Base-by-base conservation (phyloP, 371 early-diverging fungal species). In the Apophysomyces variabilis region DNA sequence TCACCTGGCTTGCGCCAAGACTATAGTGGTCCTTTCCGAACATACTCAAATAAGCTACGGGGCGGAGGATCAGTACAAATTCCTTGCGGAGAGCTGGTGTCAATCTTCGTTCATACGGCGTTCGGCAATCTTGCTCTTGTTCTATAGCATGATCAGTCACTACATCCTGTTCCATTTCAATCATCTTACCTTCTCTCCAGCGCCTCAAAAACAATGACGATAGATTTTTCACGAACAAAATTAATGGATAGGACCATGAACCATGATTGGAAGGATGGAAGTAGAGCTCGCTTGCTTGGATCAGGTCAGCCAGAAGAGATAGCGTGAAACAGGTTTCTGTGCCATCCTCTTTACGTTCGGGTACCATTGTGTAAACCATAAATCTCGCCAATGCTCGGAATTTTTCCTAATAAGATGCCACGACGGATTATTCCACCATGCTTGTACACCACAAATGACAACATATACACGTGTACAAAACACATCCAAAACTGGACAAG, bases 201-300 rank as follows among this genome's bases (percentile, higher is more conserved):
- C 96, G 83, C 61, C 82, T 80, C 68, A 95, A 69, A 57, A 93
- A 92, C 43, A 88, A 88, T 38, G 67, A 71, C 4, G 89, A 64
- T 16, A 95, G 72, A 57, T 77, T 73, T 16, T 89, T 85, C 41
- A 89, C 60, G 62, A 95, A 90, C 4, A 79, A 72, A 0, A 92
- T 85, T 8, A 95, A 77, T 9, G 72, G 71, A 54, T 77, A 81
- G 7, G 91, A 88, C 96, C 96, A 96, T 39, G 75, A 65, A 3
- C 96, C 96, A 66, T 81, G 79, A 72, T 96, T 96, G 7, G 94
- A 93, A 5, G 97, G 97, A 70, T 96, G 96, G 68, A 82, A 95
- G 65, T 89, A 95, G 0, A 91, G 85, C 75, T 96, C 96, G 26
- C 89, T 87, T 35, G 95, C 93, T 64, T 92, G 93, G 45, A 96